Evolutionary conservation across 225 moss, liverwort and hornwort species (phyloP).

Genomic region (Physcomitrium patens): DNA sequence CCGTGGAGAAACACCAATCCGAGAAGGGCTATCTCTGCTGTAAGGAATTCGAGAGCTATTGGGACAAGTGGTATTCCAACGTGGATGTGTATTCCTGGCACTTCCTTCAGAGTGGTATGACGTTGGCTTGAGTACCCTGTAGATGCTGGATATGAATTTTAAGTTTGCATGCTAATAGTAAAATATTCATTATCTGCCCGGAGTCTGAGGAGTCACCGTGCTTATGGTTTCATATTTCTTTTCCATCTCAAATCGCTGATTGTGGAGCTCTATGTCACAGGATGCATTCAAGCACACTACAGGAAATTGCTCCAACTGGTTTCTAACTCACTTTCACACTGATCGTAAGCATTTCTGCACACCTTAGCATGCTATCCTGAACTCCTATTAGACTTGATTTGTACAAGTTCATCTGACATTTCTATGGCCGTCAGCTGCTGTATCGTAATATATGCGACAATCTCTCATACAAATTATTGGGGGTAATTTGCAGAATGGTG

Average conservation of each 20-base stretch:
- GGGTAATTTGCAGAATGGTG: conserved; percentile 8
- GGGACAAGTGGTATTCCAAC: conserved; percentile 49
- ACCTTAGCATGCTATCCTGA: conserved; percentile 21
- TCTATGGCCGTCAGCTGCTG: conserved; percentile 18
- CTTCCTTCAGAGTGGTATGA: conserved; percentile 91
- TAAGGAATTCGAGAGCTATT: conserved; percentile 25
- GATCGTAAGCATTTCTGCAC: conserved; percentile 78
- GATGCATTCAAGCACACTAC: conserved; percentile 91
- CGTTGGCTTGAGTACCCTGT: conserved; percentile 1
- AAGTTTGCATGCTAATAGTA: conserved; percentile 14
- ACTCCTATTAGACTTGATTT: background rate
- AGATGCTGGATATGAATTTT: background rate
- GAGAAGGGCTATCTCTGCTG: conserved; percentile 36
- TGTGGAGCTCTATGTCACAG: conserved; percentile 48
- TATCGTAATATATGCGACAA: background rate
- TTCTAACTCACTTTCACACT: conserved; percentile 97
- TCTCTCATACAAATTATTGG: background rate
- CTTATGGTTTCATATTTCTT: conserved; percentile 5
- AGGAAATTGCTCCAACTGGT: conserved; percentile 85
- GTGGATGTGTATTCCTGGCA: conserved; percentile 99
- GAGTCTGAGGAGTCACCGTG: conserved; percentile 7
- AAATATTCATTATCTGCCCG: conserved; percentile 20
- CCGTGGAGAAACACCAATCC: conserved; percentile 26
- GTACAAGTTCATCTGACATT: conserved; percentile 7
- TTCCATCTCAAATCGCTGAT: conserved; percentile 18